These are phyloP conservation scores for Fusarium sp. DNA, from an alignment of 2,329 filamentous ascomycete species.

Conservation along the genomic window DNA sequence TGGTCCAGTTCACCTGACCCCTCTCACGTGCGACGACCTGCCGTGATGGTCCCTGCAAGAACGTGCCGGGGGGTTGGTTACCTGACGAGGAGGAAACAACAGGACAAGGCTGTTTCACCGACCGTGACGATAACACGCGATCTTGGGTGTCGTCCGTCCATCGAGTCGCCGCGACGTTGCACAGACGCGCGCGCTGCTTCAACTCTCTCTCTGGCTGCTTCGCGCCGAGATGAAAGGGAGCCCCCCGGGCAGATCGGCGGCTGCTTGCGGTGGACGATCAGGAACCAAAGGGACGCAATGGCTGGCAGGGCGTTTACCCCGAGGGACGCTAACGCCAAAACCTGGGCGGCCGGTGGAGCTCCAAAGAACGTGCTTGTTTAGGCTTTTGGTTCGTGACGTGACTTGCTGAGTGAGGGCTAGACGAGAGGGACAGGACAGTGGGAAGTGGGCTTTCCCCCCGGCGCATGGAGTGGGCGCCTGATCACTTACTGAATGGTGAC, in stretches of 20 bases:
- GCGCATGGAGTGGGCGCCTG: slow-evolving; percentile 23
- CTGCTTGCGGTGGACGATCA: slow-evolving; percentile 10
- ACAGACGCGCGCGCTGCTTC: neutral
- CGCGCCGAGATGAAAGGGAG: neutral
- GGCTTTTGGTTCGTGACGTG: slow-evolving; percentile 26
- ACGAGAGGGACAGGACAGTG: slow-evolving; percentile 22
- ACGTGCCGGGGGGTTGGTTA: neutral
- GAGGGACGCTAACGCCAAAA: neutral
- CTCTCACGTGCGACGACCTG: slow-evolving; percentile 29
- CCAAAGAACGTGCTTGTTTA: neutral
- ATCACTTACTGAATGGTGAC: slow-evolving; percentile 21
- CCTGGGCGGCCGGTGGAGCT: neutral
- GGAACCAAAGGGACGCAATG: neutral
- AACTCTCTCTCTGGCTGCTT: neutral
- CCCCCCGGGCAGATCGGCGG: neutral
- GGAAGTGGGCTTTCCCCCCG: neutral
- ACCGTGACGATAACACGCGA: slow-evolving; percentile 20
- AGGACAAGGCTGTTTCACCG: slow-evolving; percentile 21
- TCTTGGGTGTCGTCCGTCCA: neutral
- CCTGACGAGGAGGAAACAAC: slow-evolving; percentile 15
- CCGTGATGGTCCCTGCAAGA: neutral
- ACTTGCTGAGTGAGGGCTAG: slow-evolving; percentile 19
- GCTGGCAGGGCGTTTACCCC: neutral
- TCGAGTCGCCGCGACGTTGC: slow-evolving; percentile 16
- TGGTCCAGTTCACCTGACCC: slow-evolving; percentile 17